A percentile compares a stretch with the other conserved stretches of the same genome.
Conservation (phyloP, 768 basidiomycete species). For the Suillus brevipes region DNA sequence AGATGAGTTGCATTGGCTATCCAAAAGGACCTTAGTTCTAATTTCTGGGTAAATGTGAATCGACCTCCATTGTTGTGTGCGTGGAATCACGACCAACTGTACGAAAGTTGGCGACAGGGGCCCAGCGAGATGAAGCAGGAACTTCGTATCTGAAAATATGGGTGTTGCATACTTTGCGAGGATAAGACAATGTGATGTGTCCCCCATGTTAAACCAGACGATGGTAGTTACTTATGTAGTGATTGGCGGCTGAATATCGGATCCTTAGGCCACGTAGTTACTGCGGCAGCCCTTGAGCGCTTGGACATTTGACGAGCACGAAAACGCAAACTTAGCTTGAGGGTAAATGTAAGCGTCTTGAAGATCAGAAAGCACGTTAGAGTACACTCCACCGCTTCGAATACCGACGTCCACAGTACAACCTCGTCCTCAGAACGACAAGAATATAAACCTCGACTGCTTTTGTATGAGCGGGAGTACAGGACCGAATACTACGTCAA, state of each 20-base stretch:
- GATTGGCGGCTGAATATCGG: neutral
- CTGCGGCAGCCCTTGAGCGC: neutral
- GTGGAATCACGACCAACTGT: conserved; percentile 28
- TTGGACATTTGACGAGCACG: neutral
- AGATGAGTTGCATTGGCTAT: conserved; percentile 27
- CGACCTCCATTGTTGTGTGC: conserved; percentile 32
- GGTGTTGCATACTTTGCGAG: conserved; percentile 25
- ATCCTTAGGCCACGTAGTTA: neutral
- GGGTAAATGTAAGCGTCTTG: neutral
- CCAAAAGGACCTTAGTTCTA: conserved; percentile 35
- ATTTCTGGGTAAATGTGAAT: conserved; percentile 26
- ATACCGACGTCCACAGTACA: neutral
- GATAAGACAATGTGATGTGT: conserved; percentile 23
- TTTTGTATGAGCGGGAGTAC: neutral
- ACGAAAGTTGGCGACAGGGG: conserved; percentile 32
- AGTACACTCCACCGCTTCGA: neutral
- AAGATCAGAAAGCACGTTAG: neutral
- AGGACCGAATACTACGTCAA: neutral
- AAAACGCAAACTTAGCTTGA: neutral
- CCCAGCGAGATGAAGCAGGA: conserved; percentile 25
- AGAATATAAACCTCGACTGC: neutral
- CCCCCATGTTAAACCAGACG: neutral
- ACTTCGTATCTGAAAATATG: conserved; percentile 25
- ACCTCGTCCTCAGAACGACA: neutral
- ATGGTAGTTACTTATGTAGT: neutral